phyloP scores from a whole-genome alignment of 73 alveolate genomes.

The Tetrahymena elliotti region DNA sequence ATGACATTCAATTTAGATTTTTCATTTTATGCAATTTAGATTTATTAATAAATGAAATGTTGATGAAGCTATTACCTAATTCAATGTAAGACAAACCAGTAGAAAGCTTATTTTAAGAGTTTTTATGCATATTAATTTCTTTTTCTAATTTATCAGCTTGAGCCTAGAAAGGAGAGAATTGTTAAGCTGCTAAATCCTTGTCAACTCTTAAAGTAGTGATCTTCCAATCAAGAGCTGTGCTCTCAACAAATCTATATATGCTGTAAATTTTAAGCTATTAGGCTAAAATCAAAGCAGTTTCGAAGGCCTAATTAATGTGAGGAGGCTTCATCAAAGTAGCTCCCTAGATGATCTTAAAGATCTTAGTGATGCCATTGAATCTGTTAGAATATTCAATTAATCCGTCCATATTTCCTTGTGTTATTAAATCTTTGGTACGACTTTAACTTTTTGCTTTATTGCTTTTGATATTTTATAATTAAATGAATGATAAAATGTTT shows the following conservation, averaged over 20 bases:
- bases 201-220: not conserved
- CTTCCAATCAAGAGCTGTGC: not conserved
- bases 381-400: not conserved
- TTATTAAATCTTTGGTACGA: not conserved
- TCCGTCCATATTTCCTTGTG: not conserved
- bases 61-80: not conserved
- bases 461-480: not conserved
- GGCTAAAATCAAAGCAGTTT: not conserved
- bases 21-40: not conserved
- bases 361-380: not conserved
- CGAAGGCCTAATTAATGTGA: not conserved
- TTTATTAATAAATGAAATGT: too few relatives aligned
- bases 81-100: not conserved
- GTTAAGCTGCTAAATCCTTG: not conserved
- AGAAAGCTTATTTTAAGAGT: not conserved
- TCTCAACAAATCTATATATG: not conserved
- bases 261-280: not conserved
- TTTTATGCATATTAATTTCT: not conserved
- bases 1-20: not conserved
- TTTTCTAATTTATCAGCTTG: not conserved
- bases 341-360: not conserved
- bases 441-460: not conserved
- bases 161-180: not conserved
- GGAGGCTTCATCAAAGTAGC: not conserved
- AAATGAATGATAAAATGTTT: not conserved